Evolutionary conservation across 2,329 filamentous ascomycete species (phyloP).

Genomic region (Chaetomium globosum): DNA sequence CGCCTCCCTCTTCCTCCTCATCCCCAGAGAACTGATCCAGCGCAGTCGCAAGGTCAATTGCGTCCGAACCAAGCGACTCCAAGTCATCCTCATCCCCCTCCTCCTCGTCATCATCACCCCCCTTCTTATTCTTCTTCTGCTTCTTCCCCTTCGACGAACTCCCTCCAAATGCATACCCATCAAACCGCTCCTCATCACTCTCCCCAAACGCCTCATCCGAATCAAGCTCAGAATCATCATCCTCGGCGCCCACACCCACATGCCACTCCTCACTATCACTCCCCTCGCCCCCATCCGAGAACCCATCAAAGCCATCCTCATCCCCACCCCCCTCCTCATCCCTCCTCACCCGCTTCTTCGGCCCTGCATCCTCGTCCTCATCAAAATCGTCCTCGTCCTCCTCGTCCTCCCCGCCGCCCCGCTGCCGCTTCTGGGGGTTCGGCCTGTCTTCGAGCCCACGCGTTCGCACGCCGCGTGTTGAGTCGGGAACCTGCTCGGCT

Average conservation of each 20-base stretch:
- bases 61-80: slow-evolving; percentile 61
- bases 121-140: slow-evolving; percentile 43
- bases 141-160: slow-evolving; percentile 71
- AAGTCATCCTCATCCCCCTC: slow-evolving; percentile 63
- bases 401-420: slow-evolving; percentile 46
- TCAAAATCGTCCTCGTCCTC: slow-evolving; percentile 44
- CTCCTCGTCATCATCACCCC: slow-evolving; percentile 54
- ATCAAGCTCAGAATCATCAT: slow-evolving; percentile 66
- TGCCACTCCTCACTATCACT: slow-evolving; percentile 89
- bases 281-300: slow-evolving; percentile 49
- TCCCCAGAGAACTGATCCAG: slow-evolving; percentile 59
- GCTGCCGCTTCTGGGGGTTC: slow-evolving; percentile 45
- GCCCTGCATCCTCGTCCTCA: slow-evolving; percentile 47
- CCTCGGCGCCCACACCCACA: slow-evolving; percentile 64
- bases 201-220: slow-evolving; percentile 82
- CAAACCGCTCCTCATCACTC: slow-evolving; percentile 81
- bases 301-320: slow-evolving; percentile 60
- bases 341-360: slow-evolving; percentile 44
- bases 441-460: slow-evolving; percentile 53
- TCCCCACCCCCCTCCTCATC: slow-evolving; percentile 63
- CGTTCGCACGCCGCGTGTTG: slow-evolving; percentile 45
- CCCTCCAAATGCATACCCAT: slow-evolving; percentile 70
- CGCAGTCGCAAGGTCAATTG: slow-evolving; percentile 61
- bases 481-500: slow-evolving; percentile 53
- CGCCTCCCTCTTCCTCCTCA: slow-evolving; percentile 52